Evolutionary conservation across 169 alveolate species (phyloP).

Genomic region (Ichthyophthirius multifiliis): DNA sequence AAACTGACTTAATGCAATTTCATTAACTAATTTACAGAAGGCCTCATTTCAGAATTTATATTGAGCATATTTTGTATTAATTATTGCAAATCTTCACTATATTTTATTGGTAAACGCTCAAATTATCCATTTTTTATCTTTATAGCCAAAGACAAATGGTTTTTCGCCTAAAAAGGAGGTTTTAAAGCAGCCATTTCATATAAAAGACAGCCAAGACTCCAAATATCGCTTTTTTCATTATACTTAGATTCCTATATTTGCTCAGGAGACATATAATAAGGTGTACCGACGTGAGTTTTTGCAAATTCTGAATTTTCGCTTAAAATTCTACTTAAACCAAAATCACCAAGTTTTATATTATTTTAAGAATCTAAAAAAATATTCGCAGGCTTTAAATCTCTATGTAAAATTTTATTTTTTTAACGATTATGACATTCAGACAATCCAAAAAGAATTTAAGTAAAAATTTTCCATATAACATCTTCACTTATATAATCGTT

Average conservation of each 20-base stretch:
- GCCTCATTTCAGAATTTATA: conserved; percentile 71
- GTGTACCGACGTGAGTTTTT: conserved; percentile 95
- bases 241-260: conserved; percentile 90
- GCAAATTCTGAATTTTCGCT: conserved; percentile 91
- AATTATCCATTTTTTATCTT: conserved; percentile 71
- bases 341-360: conserved; percentile 93
- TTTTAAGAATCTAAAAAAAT: conserved; percentile 86
- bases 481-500: conserved; percentile 92
- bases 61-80: conserved; percentile 59
- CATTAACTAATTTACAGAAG: conserved; percentile 69
- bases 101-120: conserved; percentile 67
- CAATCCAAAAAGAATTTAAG: conserved; percentile 91
- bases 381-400: conserved; percentile 97
- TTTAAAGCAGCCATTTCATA: conserved; percentile 91
- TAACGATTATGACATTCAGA: conserved; percentile 93
- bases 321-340: conserved; percentile 94
- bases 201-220: conserved; percentile 93
- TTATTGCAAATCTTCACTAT: conserved; percentile 63
- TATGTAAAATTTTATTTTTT: conserved; percentile 90
- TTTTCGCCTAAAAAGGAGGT: conserved; percentile 93
- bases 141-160: conserved; percentile 72
- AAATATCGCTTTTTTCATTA: conserved; percentile 94
- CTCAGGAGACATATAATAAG: conserved; percentile 98
- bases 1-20: conserved; percentile 38
- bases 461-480: conserved; percentile 92